Percentiles rank a stretch among this genome's conserved stretches.
Conservation (phyloP, 2,329 filamentous ascomycete genomes). For the Berkeleyomyces basicola region DNA sequence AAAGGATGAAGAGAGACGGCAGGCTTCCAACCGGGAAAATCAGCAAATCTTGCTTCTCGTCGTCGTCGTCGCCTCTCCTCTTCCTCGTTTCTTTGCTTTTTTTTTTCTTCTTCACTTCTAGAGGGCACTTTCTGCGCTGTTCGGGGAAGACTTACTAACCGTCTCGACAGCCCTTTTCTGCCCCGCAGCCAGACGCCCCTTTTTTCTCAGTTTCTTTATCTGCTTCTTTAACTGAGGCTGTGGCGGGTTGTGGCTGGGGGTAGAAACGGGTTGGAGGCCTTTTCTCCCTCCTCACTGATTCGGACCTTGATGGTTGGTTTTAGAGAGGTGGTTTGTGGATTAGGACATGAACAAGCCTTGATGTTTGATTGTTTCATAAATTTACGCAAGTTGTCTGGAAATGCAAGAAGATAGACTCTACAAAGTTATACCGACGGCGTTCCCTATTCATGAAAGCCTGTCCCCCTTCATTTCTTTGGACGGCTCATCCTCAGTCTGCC, state of each 20-base stretch:
- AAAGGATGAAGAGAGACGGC: background rate
- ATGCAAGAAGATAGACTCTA: too few relatives aligned
- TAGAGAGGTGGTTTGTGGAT: slow-evolving; percentile 9
- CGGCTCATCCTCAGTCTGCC: slow-evolving; percentile 85
- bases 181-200: background rate
- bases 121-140: background rate
- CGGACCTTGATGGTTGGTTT: slow-evolving; percentile 13
- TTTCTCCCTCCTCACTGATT: slow-evolving; percentile 14
- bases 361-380: too few relatives aligned
- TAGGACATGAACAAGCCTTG: too few relatives aligned
- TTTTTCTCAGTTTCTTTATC: background rate
- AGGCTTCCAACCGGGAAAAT: background rate
- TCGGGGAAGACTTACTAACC: background rate
- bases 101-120: background rate
- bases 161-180: background rate
- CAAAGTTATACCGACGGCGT: too few relatives aligned
- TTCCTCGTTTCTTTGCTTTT: background rate
- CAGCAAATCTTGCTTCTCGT: background rate
- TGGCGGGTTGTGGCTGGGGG: background rate
- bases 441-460: too few relatives aligned
- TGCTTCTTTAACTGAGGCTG: background rate
- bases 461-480: slow-evolving; percentile 31
- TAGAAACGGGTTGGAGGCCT: background rate
- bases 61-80: background rate
- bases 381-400: too few relatives aligned